These are phyloP conservation scores for Canna indica DNA, from an alignment of 176 grass and related monocot species.

Conservation along the genomic window DNA sequence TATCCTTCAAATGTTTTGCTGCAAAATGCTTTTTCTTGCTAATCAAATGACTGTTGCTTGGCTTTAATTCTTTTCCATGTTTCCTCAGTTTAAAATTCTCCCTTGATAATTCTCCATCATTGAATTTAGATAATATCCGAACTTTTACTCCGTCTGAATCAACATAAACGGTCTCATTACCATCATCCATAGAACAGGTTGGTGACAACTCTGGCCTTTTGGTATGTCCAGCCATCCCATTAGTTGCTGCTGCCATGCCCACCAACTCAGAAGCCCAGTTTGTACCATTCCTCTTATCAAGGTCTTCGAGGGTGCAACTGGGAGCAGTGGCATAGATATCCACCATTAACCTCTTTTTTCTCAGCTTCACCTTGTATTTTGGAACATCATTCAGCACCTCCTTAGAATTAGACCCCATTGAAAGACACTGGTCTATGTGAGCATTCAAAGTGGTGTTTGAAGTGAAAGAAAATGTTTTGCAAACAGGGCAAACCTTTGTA, in stretches of 20 bases:
- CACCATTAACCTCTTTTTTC: slow-evolving; percentile 69
- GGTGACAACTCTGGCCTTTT: slow-evolving; percentile 28
- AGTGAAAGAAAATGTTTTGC: slow-evolving; percentile 83
- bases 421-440: slow-evolving; percentile 91
- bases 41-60: slow-evolving; percentile 32
- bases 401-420: slow-evolving; percentile 45
- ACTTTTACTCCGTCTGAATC: slow-evolving; percentile 94
- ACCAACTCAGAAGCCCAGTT: slow-evolving; percentile 55
- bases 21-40: slow-evolving; percentile 20
- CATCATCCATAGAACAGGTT: slow-evolving; percentile 30
- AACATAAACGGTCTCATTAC: slow-evolving; percentile 59
- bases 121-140: slow-evolving; percentile 58
- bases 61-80: slow-evolving; percentile 25
- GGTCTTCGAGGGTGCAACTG: slow-evolving; percentile 71
- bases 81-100: slow-evolving; percentile 34
- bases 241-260: slow-evolving; percentile 12
- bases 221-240: slow-evolving; percentile 25
- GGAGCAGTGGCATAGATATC: slow-evolving; percentile 68
- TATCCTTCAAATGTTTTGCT: slow-evolving; percentile 40
- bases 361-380: slow-evolving; percentile 61
- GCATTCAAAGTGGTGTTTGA: slow-evolving; percentile 97
- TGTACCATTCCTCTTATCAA: slow-evolving; percentile 82
- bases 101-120: slow-evolving; percentile 11
- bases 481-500: slow-evolving; percentile 94
- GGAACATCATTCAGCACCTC: slow-evolving; percentile 24